Evolutionary conservation across 2,329 filamentous ascomycete genomes (phyloP).

Genomic region (Fusarium acutatum): DNA sequence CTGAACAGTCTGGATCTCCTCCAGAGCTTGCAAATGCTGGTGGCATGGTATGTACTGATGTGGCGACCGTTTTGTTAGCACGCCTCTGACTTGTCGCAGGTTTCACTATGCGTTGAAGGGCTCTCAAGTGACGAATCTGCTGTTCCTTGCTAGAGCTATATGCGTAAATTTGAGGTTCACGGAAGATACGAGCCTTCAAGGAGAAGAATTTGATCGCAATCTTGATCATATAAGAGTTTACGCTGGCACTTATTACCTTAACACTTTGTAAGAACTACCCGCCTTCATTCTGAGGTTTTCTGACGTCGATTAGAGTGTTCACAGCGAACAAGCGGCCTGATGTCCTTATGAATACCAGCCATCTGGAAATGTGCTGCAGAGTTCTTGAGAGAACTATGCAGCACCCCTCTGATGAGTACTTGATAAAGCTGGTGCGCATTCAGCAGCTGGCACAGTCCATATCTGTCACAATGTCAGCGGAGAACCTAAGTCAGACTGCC

Average conservation of each 20-base stretch:
- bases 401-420: slow-evolving; percentile 53
- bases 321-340: slow-evolving; percentile 58
- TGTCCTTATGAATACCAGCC: slow-evolving; percentile 56
- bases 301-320: slow-evolving; percentile 47
- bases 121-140: slow-evolving; percentile 58
- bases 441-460: slow-evolving; percentile 60
- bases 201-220: slow-evolving; percentile 36
- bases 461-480: slow-evolving; percentile 50
- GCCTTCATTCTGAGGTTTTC: background rate
- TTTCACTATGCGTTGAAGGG: slow-evolving; percentile 59
- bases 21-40: slow-evolving; percentile 55
- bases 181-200: slow-evolving; percentile 32
- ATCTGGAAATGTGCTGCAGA: slow-evolving; percentile 54
- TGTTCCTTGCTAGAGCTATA: slow-evolving; percentile 59
- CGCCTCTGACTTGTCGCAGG: slow-evolving; percentile 43
- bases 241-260: slow-evolving; percentile 59
- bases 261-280: slow-evolving; percentile 53
- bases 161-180: slow-evolving; percentile 53
- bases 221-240: slow-evolving; percentile 59
- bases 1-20: slow-evolving; percentile 56
- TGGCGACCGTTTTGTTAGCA: background rate
- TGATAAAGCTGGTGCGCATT: slow-evolving; percentile 56
- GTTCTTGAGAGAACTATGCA: slow-evolving; percentile 54
- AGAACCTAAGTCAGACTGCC: slow-evolving; percentile 40
- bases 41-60: slow-evolving; percentile 54